These are phyloP conservation scores for Lactarius indigo DNA, from an alignment of 768 basidiomycete species.

Conservation along the genomic window DNA sequence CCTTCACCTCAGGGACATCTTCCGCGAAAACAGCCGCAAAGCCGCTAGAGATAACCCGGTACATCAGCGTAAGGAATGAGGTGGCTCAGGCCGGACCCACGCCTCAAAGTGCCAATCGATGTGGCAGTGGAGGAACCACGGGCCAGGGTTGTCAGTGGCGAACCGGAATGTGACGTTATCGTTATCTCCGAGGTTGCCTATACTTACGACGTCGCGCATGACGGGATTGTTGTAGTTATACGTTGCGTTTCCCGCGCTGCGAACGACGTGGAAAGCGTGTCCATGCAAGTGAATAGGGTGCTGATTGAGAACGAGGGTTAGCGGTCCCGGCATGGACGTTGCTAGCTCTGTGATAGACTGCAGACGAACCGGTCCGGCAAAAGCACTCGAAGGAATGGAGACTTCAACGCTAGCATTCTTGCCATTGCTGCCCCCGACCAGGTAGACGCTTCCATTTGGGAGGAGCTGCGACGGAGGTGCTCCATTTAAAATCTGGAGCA, in stretches of 20 bases:
- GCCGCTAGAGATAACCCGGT: neutral
- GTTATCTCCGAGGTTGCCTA: slow-evolving; percentile 14
- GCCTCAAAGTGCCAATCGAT: slow-evolving; percentile 30
- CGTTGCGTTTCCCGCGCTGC: slow-evolving; percentile 12
- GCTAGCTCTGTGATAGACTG: neutral
- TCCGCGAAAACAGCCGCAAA: slow-evolving; percentile 17
- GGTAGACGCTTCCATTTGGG: slow-evolving; percentile 45
- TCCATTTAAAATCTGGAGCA: slow-evolving; percentile 48
- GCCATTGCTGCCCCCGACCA: slow-evolving; percentile 39
- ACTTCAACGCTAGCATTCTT: slow-evolving; percentile 38
- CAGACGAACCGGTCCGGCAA: neutral
- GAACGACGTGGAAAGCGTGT: slow-evolving; percentile 22
- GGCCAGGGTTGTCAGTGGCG: slow-evolving; percentile 31
- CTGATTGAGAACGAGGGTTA: neutral
- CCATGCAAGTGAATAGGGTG: slow-evolving; percentile 9
- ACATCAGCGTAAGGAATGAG: neutral
- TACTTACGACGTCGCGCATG: slow-evolving; percentile 41
- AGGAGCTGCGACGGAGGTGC: slow-evolving; percentile 32
- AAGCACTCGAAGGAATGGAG: slow-evolving; percentile 11
- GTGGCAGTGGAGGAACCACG: slow-evolving; percentile 32
- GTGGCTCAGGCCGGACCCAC: neutral
- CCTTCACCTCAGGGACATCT: slow-evolving; percentile 1
- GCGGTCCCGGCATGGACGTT: neutral
- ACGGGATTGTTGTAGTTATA: slow-evolving; percentile 37
- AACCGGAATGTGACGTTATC: slow-evolving; percentile 29